Base-by-base conservation (phyloP, 148 eudicot species). In the Vaccinium darrowii region DNA sequence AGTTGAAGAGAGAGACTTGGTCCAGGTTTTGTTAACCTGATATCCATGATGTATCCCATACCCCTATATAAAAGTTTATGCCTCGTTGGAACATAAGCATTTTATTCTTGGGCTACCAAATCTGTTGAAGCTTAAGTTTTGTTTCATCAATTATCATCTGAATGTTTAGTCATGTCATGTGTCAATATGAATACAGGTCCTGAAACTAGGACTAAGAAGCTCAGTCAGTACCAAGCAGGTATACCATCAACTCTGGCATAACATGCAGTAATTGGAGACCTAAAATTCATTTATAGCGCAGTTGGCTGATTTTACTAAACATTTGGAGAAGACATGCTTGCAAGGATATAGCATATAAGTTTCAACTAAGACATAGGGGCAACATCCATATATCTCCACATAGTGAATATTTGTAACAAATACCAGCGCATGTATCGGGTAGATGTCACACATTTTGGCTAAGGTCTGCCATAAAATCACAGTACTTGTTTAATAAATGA, bases 221-320 rank as follows among this genome's bases (percentile, higher is more conserved):
- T 89, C 23, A 36, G 21, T 27, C 71, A 81, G 85, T 87, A 86
- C 54, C 83, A 91, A 86, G 65, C 77, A 89, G 85, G 89, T 87
- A 33, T 78, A 25, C 50, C 62, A 80, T 36, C 50, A 57, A 80
- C 71, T 80, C 69, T 80, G 15, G 21, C 47, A 33, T 58, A 23
- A 78, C 4, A 33, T 33, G 21, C 15, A 30, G 15, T 79, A 36
- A 27, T 53, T 27, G 63, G 58, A 25, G n/a, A 52, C 23, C 62
- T 18, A 27, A 27, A 52, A 78, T 27, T 8, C 19, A 53, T 52
- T 53, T 53, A 78, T 78, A 78, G 39, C 4, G 13, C 49, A 0
- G 18, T 21, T 21, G 16, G 11, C 23, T 50, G 80, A 77, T 53
- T 50, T 50, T 21, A 14, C 54, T n/a, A 12, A 51, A 77, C 43